These are phyloP conservation scores for Starmerella kuoi DNA, from an alignment of 805 yeast species.

Conservation along the genomic window DNA sequence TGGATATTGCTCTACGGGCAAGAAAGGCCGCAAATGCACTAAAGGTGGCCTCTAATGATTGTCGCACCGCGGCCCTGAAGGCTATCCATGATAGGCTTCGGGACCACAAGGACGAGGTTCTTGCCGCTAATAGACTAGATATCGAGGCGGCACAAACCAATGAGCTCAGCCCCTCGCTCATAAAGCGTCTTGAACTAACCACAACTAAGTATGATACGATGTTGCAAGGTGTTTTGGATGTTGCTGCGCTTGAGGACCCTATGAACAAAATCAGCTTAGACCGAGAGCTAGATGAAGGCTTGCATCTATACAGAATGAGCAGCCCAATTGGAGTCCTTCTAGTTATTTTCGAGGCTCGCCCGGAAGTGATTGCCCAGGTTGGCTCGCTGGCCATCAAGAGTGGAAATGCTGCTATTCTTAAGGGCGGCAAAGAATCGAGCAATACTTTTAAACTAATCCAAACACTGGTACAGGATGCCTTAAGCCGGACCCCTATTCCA, in stretches of 20 bases:
- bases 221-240: conserved; percentile 91
- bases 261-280: conserved; percentile 80
- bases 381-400: conserved; percentile 91
- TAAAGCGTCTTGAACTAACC: conserved; percentile 74
- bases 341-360: conserved; percentile 90
- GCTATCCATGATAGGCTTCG: conserved; percentile 60
- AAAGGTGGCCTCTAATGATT: conserved; percentile 61
- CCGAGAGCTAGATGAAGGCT: conserved; percentile 77
- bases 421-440: conserved; percentile 91
- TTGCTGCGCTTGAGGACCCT: conserved; percentile 80
- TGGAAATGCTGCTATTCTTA: conserved; percentile 90
- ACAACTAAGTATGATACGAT: conserved; percentile 82
- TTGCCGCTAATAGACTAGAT: conserved; percentile 65
- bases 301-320: conserved; percentile 67
- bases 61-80: conserved; percentile 60
- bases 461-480: conserved; percentile 47
- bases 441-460: conserved; percentile 79
- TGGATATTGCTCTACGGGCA: conserved; percentile 62
- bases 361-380: conserved; percentile 96
- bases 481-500: conserved; percentile 63
- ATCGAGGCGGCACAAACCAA: conserved; percentile 54
- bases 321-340: conserved; percentile 91
- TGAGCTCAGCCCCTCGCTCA: conserved; percentile 53
- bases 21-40: conserved; percentile 71
- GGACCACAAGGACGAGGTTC: conserved; percentile 45